A percentile compares a stretch with the other conserved stretches of the same genome.
Conservation (phyloP, 2,329 filamentous ascomycete species). For the Pyrenophora tritici-repentis region DNA sequence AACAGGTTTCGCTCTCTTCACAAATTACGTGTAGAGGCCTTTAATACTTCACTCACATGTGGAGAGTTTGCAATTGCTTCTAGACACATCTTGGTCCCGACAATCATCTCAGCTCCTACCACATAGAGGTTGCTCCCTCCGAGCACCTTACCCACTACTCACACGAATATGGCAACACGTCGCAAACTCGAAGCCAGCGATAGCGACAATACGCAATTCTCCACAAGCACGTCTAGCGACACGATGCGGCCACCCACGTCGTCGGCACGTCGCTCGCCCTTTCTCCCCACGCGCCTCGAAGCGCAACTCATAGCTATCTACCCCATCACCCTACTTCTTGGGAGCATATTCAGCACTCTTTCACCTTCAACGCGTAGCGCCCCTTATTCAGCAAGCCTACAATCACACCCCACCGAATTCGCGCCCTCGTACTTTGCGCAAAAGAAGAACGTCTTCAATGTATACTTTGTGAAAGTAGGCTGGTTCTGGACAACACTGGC, state of each 20-base stretch:
- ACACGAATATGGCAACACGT: conserved; percentile 36
- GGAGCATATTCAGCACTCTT: conserved; percentile 77
- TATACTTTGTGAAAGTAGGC: conserved; percentile 90
- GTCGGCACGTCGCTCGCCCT: conserved; percentile 56
- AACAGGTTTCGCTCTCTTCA: background rate
- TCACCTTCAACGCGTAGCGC: conserved; percentile 70
- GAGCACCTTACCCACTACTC: background rate
- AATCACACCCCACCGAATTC: conserved; percentile 64
- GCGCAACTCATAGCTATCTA: conserved; percentile 69
- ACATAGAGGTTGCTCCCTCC: conserved; percentile 1
- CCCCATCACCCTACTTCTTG: conserved; percentile 77
- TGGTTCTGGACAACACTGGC: conserved; percentile 88
- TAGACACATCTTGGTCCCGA: background rate
- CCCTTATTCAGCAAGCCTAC: conserved; percentile 65
- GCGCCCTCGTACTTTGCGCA: conserved; percentile 88
- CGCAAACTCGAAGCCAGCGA: conserved; percentile 35
- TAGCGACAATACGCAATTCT: conserved; percentile 22
- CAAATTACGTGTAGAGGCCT: background rate
- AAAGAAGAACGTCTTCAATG: conserved; percentile 91
- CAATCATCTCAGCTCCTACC: background rate
- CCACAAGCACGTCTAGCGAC: conserved; percentile 30
- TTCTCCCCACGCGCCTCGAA: conserved; percentile 73
- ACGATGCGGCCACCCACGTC: conserved; percentile 32
- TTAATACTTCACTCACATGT: too few relatives aligned
- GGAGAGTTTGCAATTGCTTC: background rate